Base-by-base conservation (phyloP, 176 grass and related monocot species). In the Eleusine indica region DNA sequence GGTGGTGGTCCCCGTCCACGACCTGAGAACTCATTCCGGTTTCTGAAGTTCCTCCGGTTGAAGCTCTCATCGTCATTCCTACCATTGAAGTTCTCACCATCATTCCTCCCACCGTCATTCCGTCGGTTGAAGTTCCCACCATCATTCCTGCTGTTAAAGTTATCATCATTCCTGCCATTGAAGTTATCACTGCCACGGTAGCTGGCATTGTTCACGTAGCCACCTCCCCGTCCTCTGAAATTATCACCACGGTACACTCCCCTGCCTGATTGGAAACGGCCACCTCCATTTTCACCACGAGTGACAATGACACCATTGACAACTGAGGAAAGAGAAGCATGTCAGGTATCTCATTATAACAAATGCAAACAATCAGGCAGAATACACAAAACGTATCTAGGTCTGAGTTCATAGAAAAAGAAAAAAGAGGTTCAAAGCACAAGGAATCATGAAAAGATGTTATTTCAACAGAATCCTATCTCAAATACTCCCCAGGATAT, bases 231-330 rank as follows among this genome's bases (percentile, higher is more conserved):
- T 30, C 89, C 92, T 68, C 92, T 86, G 79, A 83, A 94, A 82
- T 80, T 91, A 9, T 91, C 92, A 30, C 90, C 85, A 42, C 85
- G 84, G 77, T 85, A 89, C 16, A 13, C 40, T 19, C 87, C 89
- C 82, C 87, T 91, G 42, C 89, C 87, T n/a, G 78, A 66, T 49
- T 84, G 89, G 69, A 85, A 94, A 14, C 73, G 87, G 1, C 78
- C 66, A 39, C 89, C 82, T 53, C 84, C 89, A 15, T 53, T 80
- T 32, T 87, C 66, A 14, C 53, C 76, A 64, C 46, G 73, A 56
- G 81, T 81, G 47, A 92, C 66, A 1, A 86, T 79, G 29, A 82
- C 84, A 81, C 85, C 88, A 82, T 80, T 81, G 44, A 81, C 85
- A 21, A 82, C 85, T 87, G 72, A 39, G 1, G 41, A 37, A 70